Conservation (phyloP, 2,329 filamentous ascomycete genomes). For the Ascomycota sp. region DNA sequence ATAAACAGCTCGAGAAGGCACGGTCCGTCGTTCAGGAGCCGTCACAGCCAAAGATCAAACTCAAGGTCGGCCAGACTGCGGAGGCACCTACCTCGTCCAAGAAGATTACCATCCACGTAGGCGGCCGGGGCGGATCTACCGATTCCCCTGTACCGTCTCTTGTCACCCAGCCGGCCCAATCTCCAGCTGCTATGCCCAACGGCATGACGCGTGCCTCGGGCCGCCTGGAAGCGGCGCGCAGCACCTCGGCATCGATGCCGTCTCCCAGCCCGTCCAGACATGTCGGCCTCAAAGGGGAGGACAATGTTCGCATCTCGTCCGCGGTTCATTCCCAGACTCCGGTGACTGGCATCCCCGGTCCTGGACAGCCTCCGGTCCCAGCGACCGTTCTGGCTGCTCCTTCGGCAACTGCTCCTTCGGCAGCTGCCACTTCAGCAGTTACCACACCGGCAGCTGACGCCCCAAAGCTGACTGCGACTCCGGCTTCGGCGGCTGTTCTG, state of each 20-base stretch:
- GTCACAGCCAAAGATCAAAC: conserved; percentile 53
- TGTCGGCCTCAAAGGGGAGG: conserved; percentile 15
- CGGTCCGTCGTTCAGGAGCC: conserved; percentile 52
- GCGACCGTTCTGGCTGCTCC: neutral
- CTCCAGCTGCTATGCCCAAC: conserved; percentile 7
- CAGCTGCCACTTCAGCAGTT: too few relatives aligned
- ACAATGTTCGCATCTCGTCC: conserved; percentile 9
- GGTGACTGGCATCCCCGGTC: conserved; percentile 1
- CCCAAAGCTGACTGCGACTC: too few relatives aligned
- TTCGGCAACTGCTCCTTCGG: neutral
- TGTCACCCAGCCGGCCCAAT: conserved; percentile 8
- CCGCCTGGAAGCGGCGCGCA: conserved; percentile 18
- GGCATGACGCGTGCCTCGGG: conserved; percentile 5
- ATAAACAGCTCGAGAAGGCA: conserved; percentile 44
- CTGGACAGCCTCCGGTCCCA: neutral
- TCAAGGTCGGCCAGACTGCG: conserved; percentile 38
- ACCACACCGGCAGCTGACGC: too few relatives aligned
- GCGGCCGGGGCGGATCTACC: conserved; percentile 30
- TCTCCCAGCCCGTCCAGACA: conserved; percentile 23
- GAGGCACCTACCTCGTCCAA: conserved; percentile 26
- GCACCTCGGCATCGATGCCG: conserved; percentile 14
- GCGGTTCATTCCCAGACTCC: conserved; percentile 5
- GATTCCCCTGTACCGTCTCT: conserved; percentile 26
- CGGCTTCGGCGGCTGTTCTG: neutral
- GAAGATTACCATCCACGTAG: conserved; percentile 52